These are phyloP conservation scores for Lachnellula subtilissima DNA, from an alignment of 2,329 filamentous ascomycete genomes.

Conservation along the genomic window DNA sequence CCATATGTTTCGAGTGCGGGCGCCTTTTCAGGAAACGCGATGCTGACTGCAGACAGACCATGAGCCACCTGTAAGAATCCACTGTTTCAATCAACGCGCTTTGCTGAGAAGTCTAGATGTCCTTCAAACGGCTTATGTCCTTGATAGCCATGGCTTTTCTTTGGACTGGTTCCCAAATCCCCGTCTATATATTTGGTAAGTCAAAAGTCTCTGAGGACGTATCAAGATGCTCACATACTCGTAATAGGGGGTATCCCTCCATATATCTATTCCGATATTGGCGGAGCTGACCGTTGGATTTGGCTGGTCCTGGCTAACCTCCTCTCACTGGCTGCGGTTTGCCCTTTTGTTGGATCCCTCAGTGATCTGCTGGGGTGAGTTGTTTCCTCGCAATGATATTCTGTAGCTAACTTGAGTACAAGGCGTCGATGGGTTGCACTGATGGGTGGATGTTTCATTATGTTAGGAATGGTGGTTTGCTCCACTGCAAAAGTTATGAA, in stretches of 20 bases:
- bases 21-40: neutral
- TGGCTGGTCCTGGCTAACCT: constrained; percentile 9
- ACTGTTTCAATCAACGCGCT: neutral
- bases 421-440: constrained; percentile 52
- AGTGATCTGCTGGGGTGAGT: constrained; percentile 54
- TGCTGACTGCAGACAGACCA: constrained; percentile 24
- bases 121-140: constrained; percentile 54
- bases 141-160: constrained; percentile 55
- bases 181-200: constrained; percentile 46
- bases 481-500: constrained; percentile 56
- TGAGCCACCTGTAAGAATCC: constrained; percentile 33
- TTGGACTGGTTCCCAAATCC: constrained; percentile 58
- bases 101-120: constrained; percentile 31
- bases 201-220: constrained; percentile 2
- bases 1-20: too few relatives aligned
- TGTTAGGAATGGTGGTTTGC: constrained; percentile 56
- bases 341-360: constrained; percentile 61
- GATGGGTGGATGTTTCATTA: constrained; percentile 47
- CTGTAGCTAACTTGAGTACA: neutral
- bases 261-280: constrained; percentile 54
- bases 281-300: constrained; percentile 41
- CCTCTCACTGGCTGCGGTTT: constrained; percentile 28
- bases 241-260: constrained; percentile 41
- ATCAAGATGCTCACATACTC: neutral
- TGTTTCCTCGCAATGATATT: neutral